Percentiles rank a stretch among this genome's conserved stretches.
These are phyloP conservation scores for Zalerion maritima DNA, from an alignment of 495 filamentous ascomycete species.

Conservation along the genomic window DNA sequence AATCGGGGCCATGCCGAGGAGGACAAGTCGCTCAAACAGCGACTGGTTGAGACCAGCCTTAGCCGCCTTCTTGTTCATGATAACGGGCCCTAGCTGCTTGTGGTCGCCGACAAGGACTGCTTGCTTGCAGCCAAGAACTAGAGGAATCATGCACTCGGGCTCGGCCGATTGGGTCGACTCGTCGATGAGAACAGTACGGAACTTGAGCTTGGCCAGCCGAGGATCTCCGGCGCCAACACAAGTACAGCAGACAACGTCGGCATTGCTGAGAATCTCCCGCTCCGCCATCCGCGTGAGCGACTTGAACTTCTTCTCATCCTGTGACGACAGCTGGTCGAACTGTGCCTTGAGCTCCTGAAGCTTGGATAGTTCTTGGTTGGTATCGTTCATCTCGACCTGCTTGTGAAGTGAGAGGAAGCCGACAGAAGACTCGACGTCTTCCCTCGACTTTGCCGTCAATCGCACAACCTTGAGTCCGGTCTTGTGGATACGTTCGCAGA, in stretches of 20 bases:
- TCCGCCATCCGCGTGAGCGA: conserved; percentile 85
- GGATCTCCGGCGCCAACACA: conserved; percentile 97
- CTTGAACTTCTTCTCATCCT: conserved; percentile 98
- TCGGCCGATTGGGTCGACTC: conserved; percentile 98
- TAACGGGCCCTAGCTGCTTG: conserved; percentile 94
- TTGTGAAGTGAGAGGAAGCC: conserved; percentile 90
- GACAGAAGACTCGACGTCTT: conserved; percentile 95
- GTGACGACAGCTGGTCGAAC: conserved; percentile 80
- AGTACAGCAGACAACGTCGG: conserved; percentile 98
- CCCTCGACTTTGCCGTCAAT: conserved; percentile 92
- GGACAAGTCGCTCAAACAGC: conserved; percentile 91
- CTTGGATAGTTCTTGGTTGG: conserved; percentile 83
- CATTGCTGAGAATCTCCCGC: conserved; percentile 87
- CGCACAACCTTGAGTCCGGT: conserved; percentile 96
- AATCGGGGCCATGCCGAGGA: conserved; percentile 81
- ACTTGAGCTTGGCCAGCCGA: conserved; percentile 88
- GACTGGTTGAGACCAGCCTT: conserved; percentile 96
- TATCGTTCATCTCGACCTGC: conserved; percentile 94
- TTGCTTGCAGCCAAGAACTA: conserved; percentile 96
- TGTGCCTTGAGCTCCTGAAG: conserved; percentile 84
- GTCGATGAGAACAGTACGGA: conserved; percentile 94
- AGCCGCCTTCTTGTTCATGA: conserved; percentile 99
- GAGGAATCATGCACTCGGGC: conserved; percentile 97
- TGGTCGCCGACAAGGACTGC: conserved; percentile 96
- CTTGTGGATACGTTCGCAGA: conserved; percentile 91